Percentiles rank a stretch among this genome's conserved stretches.
Evolutionary conservation across 2,329 filamentous ascomycete species (phyloP).

Genomic region (Zymoseptoria tritici): DNA sequence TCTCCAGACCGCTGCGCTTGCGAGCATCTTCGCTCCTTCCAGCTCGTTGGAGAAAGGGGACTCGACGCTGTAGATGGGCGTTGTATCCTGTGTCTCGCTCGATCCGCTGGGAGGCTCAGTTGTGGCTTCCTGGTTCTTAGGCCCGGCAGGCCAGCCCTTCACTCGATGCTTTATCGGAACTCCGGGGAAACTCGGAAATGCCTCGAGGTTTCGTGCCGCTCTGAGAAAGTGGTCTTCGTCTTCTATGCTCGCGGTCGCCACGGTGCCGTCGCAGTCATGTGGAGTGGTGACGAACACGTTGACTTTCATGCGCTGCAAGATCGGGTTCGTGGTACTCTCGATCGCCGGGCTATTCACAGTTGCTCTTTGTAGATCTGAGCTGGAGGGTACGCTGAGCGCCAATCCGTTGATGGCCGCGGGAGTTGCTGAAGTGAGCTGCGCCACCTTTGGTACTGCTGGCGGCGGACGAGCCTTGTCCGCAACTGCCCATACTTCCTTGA

Average conservation of each 20-base stretch:
- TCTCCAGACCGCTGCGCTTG: neutral
- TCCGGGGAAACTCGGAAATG: neutral
- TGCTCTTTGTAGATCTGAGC: neutral
- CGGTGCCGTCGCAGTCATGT: neutral
- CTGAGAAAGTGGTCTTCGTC: no score
- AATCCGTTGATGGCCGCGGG: neutral
- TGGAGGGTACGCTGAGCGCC: neutral
- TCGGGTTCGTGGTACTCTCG: neutral
- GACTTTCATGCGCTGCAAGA: neutral
- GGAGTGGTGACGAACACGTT: neutral
- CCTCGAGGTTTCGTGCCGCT: neutral
- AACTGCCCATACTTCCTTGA: slow-evolving; percentile 78
- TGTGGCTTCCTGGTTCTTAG: no score
- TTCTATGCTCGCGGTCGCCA: no score
- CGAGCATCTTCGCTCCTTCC: neutral
- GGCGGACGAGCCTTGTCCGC: slow-evolving; percentile 54
- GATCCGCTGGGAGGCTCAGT: no score
- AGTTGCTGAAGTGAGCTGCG: slow-evolving; percentile 5
- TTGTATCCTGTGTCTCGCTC: no score
- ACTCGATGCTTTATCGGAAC: neutral
- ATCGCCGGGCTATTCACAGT: neutral
- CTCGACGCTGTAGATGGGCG: no score
- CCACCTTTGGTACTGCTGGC: slow-evolving; percentile 14
- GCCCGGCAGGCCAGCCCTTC: neutral
- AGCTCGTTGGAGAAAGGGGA: neutral